These are phyloP conservation scores for Xylariaceae sp. DNA, from an alignment of 2,329 filamentous ascomycete species.

Conservation along the genomic window DNA sequence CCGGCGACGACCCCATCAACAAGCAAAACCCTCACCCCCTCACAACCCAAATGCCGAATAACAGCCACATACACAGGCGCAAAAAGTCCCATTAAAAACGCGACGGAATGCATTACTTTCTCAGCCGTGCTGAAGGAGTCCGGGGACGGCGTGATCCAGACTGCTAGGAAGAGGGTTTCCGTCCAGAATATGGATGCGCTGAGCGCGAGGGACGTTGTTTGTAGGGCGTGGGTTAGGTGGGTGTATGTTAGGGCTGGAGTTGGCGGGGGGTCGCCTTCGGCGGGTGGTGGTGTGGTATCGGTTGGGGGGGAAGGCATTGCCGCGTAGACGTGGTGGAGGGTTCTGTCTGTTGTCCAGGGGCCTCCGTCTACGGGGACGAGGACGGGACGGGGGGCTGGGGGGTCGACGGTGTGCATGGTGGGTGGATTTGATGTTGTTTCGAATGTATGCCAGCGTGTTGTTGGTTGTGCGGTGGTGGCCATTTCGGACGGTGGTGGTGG, in stretches of 20 bases:
- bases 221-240: no score
- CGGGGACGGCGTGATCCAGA: not conserved
- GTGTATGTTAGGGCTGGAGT: no score
- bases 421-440: not conserved
- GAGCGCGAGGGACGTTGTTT: not conserved
- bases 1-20: not conserved
- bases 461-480: not conserved
- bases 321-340: no score
- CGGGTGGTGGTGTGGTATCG: no score
- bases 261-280: not conserved
- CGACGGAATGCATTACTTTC: not conserved
- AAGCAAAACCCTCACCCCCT: not conserved
- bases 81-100: not conserved
- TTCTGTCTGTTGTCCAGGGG: no score
- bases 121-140: no score
- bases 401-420: not conserved
- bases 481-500: no score
- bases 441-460: not conserved
- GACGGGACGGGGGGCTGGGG: not conserved
- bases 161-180: not conserved
- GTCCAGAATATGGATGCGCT: not conserved
- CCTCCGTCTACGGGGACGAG: not conserved
- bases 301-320: no score
- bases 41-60: not conserved
- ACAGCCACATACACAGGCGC: not conserved